Conservation (phyloP, 768 basidiomycete species). For the Termitomyces sp. region DNA sequence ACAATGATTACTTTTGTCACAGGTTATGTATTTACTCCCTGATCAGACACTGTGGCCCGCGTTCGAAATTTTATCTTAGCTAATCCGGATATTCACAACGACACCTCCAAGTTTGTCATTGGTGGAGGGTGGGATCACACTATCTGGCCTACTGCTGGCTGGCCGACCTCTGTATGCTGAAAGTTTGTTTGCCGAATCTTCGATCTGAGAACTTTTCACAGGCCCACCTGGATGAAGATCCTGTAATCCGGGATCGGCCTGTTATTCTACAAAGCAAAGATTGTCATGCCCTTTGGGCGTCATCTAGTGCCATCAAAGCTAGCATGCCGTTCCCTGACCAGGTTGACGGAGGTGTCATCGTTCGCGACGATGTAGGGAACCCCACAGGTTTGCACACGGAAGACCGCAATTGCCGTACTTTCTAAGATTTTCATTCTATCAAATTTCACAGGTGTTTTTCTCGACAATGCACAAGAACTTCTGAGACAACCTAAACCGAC, state of each 20-base stretch:
- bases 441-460: constrained; percentile 50
- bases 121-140: constrained; percentile 95
- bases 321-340: constrained; percentile 60
- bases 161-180: constrained; percentile 62
- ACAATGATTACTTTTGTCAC: background rate
- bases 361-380: constrained; percentile 57
- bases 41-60: constrained; percentile 54
- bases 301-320: constrained; percentile 47
- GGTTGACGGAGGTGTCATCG: constrained; percentile 77
- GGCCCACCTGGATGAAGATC: constrained; percentile 70
- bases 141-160: constrained; percentile 50
- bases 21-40: background rate
- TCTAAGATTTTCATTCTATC: background rate
- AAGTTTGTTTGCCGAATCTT: background rate
- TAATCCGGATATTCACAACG: constrained; percentile 48
- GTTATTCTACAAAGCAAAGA: constrained; percentile 83
- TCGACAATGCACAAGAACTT: constrained; percentile 85
- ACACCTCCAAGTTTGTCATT: constrained; percentile 58
- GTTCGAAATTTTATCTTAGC: constrained; percentile 56
- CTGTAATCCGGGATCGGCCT: constrained; percentile 58
- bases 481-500: constrained; percentile 60
- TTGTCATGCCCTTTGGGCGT: constrained; percentile 87
- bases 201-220: constrained; percentile 19
- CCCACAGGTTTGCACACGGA: constrained; percentile 55
- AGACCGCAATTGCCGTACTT: constrained; percentile 1